Percentiles rank a stretch among this genome's conserved stretches.
These are phyloP conservation scores for Boechera retrofracta DNA, from an alignment of 345 rosid genomes.

Conservation along the genomic window DNA sequence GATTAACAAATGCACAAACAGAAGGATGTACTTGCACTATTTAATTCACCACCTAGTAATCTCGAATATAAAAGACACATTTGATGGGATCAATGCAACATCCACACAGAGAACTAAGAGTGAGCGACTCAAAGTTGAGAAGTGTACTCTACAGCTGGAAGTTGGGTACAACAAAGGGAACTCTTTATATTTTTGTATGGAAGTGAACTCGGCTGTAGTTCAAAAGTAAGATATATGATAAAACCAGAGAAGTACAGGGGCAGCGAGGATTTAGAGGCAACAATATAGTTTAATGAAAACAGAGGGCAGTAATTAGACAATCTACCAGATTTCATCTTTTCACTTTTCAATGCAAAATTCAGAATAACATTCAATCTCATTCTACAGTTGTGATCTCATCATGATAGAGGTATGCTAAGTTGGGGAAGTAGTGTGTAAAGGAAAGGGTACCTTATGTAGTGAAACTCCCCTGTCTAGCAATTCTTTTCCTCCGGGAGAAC, in stretches of 20 bases:
- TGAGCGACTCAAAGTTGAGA: slow-evolving; percentile 3
- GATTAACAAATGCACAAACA: slow-evolving; percentile 17
- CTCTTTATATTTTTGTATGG: background rate
- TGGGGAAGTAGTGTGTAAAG: slow-evolving; percentile 21
- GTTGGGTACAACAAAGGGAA: slow-evolving; percentile 19
- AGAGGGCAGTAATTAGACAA: background rate
- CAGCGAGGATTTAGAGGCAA: slow-evolving; percentile 13
- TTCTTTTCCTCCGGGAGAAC: slow-evolving; percentile 56
- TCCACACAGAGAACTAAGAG: background rate
- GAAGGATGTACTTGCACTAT: background rate
- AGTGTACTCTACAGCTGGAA: background rate
- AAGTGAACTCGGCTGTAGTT: background rate
- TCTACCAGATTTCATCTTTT: slow-evolving; percentile 23
- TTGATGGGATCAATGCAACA: slow-evolving; percentile 4
- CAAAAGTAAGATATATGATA: slow-evolving; percentile 15
- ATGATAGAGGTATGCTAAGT: slow-evolving; percentile 26
- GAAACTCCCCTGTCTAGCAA: slow-evolving; percentile 69
- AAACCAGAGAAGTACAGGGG: slow-evolving; percentile 8
- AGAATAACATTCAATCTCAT: slow-evolving; percentile 10
- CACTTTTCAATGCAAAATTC: slow-evolving; percentile 20
- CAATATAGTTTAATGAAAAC: background rate
- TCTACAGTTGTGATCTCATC: slow-evolving; percentile 21
- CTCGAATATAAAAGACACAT: slow-evolving; percentile 5
- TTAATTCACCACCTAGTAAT: slow-evolving; percentile 11
- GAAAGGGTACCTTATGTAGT: slow-evolving; percentile 63